Evolutionary conservation across 78 protist genomes (phyloP), one percentile per base, ranked within the genome.

Genomic region (Dictyostelium discoideum): DNA sequence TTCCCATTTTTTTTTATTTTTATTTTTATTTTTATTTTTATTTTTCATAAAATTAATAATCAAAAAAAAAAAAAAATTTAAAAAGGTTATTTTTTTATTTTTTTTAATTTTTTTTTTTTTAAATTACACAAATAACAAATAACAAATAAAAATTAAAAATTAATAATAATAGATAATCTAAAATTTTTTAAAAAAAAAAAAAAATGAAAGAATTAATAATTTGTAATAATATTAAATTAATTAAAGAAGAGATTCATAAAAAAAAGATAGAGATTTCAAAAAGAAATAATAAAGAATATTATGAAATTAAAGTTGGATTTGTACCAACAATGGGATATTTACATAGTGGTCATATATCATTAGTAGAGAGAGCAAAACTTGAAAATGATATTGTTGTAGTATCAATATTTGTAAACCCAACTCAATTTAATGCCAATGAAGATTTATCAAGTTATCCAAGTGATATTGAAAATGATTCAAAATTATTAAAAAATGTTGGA

Each of bases 301-400:
- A 78, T 87, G 85, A 90, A 5, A 42, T 65, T 4, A 54, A 7
- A 3, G 93, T 97, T 3, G 97, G 96, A 9, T 92, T 97, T 29
- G 98, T 97, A 4, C 98, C 98, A 13, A 97, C 98, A 0, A 97
- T 97, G 98, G 98, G 98, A 9, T 83, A 92, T 42, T 48, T 97
- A 44, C 98, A 97, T 87, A 92, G 32, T 22, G 98, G 98, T 16
- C 98, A 97, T 85, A 37, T 97, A 42, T 26, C 96, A 24, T 93
- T 97, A 40, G 93, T 97, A 1, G 83, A 63, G 18, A 7, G 3
- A 5, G 96, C 96, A 3, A 77, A 87, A 42, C 0, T 1, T 37
- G 32, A 32, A 8, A 6, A 16, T 46, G 96, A 97, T 40, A 84
- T 86, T 14, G 96, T 85, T 3, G 94, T 97, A 7, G 96, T 63